Percentiles rank a stretch among this genome's conserved stretches.
These are phyloP conservation scores for Ascoidea rubescens DNA, from an alignment of 805 yeast species.

Conservation along the genomic window DNA sequence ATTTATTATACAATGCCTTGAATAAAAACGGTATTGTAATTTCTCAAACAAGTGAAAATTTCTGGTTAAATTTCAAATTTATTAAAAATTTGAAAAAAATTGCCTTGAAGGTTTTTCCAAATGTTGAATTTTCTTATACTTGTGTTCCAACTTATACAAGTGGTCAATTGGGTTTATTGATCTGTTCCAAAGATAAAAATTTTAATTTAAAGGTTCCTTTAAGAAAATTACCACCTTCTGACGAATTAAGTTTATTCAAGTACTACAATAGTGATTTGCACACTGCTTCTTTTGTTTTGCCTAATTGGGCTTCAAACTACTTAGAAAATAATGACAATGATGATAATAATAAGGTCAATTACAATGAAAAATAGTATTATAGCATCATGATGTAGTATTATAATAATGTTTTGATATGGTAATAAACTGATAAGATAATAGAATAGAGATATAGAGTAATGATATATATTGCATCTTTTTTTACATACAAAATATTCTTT, in stretches of 20 bases:
- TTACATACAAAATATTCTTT: too few species aligned
- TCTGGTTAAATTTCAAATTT: constrained; percentile 83
- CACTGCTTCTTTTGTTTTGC: constrained; percentile 79
- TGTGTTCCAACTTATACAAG: constrained; percentile 95
- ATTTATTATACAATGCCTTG: constrained; percentile 72
- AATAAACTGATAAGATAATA: too few species aligned
- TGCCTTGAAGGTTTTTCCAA: constrained; percentile 78
- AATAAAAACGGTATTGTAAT: constrained; percentile 85
- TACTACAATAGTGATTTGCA: constrained; percentile 82
- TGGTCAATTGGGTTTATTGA: constrained; percentile 97
- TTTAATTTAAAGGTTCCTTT: constrained; percentile 57
- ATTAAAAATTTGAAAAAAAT: constrained; percentile 72
- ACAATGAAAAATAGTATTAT: too few species aligned
- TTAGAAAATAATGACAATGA: constrained; percentile 17
- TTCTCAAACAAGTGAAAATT: constrained; percentile 87
- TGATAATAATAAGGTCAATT: background rate
- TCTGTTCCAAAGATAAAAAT: constrained; percentile 63
- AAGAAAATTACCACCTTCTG: constrained; percentile 46
- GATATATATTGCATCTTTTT: too few species aligned
- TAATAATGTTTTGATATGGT: too few species aligned
- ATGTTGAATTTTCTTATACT: constrained; percentile 81
- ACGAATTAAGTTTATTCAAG: constrained; percentile 51
- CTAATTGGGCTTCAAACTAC: constrained; percentile 70
- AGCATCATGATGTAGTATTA: too few species aligned
- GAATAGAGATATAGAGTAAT: too few species aligned